Conservation (phyloP, 2,329 filamentous ascomycete species). For the Colletotrichum camelliae region DNA sequence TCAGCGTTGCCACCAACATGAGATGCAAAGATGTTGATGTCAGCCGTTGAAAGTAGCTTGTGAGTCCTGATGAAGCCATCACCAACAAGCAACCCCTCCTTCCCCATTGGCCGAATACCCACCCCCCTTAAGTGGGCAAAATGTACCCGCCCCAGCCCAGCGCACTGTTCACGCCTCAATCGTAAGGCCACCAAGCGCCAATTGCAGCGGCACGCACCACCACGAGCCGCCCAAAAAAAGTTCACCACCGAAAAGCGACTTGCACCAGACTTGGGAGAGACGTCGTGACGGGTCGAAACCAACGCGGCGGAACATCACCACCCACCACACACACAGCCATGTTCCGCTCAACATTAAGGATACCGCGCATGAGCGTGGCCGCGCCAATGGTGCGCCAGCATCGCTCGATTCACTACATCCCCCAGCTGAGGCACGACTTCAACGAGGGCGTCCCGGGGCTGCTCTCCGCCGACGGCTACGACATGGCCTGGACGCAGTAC, state of each 20-base stretch:
- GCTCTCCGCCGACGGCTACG: constrained; percentile 71
- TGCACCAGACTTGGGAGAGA: constrained; percentile 2
- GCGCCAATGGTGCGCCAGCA: constrained; percentile 34
- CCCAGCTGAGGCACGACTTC: constrained; percentile 52
- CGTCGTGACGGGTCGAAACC: constrained; percentile 4
- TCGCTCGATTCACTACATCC: constrained; percentile 51
- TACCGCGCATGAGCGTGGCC: constrained; percentile 46
- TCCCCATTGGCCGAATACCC: neutral
- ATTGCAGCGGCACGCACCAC: neutral
- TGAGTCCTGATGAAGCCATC: neutral
- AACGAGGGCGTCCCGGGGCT: constrained; percentile 69
- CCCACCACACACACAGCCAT: constrained; percentile 35
- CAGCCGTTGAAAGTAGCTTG: neutral
- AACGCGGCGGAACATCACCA: constrained; percentile 7
- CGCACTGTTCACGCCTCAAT: constrained; percentile 13
- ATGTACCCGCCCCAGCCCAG: neutral
- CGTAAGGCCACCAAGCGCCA: constrained; percentile 19
- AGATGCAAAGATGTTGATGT: neutral
- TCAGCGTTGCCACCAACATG: neutral
- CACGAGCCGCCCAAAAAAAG: constrained; percentile 21
- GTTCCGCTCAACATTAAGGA: constrained; percentile 60
- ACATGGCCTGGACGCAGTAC: constrained; percentile 83
- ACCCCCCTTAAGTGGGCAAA: neutral
- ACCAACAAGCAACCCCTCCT: neutral
- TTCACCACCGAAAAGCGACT: constrained; percentile 19